These are phyloP conservation scores for Dactylis glomerata DNA, from an alignment of 176 grass and related monocot species.

Conservation along the genomic window DNA sequence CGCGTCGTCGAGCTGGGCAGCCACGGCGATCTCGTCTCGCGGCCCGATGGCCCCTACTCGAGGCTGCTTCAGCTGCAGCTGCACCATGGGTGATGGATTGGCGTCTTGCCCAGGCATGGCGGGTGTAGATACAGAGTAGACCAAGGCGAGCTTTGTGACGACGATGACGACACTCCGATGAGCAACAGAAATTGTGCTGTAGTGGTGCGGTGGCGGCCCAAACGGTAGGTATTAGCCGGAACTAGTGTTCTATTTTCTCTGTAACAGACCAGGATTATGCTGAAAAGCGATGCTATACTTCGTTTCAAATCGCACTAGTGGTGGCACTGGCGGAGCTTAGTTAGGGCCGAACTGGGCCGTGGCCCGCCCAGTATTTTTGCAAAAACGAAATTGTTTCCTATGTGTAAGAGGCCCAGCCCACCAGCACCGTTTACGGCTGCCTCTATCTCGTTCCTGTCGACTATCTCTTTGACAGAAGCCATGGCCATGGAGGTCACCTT, in stretches of 20 bases:
- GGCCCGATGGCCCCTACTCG: slow-evolving; percentile 65
- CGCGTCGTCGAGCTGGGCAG: slow-evolving; percentile 71
- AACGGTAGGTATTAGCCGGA: background rate
- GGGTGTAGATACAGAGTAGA: slow-evolving; percentile 47
- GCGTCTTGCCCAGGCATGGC: background rate
- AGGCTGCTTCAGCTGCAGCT: slow-evolving; percentile 73
- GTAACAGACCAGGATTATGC: slow-evolving; percentile 23
- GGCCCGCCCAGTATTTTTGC: too few relatives aligned
- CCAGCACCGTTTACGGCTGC: too few relatives aligned
- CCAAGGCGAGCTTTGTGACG: background rate
- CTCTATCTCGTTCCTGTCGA: too few relatives aligned
- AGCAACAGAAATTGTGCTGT: slow-evolving; percentile 9
- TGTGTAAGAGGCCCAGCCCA: too few relatives aligned
- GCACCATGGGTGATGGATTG: slow-evolving; percentile 44
- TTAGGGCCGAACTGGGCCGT: too few relatives aligned
- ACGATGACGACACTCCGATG: slow-evolving; percentile 9
- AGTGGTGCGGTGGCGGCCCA: background rate
- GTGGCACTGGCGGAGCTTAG: background rate
- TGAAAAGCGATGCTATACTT: background rate
- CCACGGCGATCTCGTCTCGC: slow-evolving; percentile 61
- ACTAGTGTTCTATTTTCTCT: slow-evolving; percentile 13
- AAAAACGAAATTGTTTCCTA: too few relatives aligned
- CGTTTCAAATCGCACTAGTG: background rate
- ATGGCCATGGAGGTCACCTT: too few relatives aligned
- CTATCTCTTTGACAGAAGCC: too few relatives aligned